phyloP scores from a whole-genome alignment of 163 green algal species.

The Scenedesmus sp. region DNA sequence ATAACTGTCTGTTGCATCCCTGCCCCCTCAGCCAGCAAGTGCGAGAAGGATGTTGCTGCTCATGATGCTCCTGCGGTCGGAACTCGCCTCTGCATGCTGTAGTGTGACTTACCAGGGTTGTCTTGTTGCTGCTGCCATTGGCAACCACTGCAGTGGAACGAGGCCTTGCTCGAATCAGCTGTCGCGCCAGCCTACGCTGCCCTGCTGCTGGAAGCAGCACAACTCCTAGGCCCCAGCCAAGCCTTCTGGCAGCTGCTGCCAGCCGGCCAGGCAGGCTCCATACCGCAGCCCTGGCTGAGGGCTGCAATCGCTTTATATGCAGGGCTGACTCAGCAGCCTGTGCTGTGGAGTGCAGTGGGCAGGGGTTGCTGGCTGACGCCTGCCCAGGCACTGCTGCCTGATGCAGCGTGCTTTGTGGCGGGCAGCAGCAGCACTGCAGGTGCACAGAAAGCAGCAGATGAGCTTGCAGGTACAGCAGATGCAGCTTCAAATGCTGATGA shows the following conservation, averaged over 20 bases:
- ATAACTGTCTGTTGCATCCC: too few species aligned
- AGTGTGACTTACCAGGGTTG: not conserved
- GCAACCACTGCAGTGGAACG: constrained; percentile 72
- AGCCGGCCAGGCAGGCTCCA: not conserved
- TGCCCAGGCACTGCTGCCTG: constrained; percentile 44
- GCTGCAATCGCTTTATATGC: constrained; percentile 55
- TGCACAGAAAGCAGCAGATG: not conserved
- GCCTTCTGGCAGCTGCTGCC: constrained; percentile 51
- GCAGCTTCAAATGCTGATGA: not conserved
- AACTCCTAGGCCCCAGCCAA: constrained; percentile 51
- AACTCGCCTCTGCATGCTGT: too few species aligned
- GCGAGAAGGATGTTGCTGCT: not conserved
- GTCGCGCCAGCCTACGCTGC: constrained; percentile 68
- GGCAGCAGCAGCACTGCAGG: not conserved
- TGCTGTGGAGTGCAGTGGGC: constrained; percentile 32
- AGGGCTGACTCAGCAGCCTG: constrained; percentile 9
- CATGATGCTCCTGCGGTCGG: not conserved
- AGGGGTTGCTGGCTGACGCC: constrained; percentile 50
- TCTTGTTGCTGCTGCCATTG: not conserved
- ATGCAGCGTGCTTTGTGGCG: constrained; percentile 17
- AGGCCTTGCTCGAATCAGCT: constrained; percentile 73
- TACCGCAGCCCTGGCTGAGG: constrained; percentile 31
- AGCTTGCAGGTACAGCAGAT: not conserved
- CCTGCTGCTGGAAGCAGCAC: constrained; percentile 68
- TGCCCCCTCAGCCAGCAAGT: too few species aligned